Evolutionary conservation across 2,329 filamentous ascomycete genomes (phyloP), one percentile per base, ranked within the genome.

Genomic region (Paraphaeosphaeria minitans): DNA sequence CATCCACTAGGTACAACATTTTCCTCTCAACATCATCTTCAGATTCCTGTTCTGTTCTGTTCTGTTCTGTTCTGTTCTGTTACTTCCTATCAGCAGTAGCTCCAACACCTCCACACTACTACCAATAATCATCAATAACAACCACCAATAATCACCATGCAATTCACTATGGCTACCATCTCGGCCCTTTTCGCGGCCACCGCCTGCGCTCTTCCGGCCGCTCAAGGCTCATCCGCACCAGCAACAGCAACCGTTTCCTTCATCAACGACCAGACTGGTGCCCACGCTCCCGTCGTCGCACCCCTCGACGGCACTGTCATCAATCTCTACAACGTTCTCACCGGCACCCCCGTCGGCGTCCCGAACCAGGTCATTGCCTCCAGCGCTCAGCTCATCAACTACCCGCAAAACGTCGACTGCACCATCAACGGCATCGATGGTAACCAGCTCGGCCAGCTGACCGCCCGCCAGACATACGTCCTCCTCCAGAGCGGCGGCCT

Each of bases 101-200:
- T 45, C 10, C 42, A 24, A 21, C 42, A 14, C 27, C 22, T 46
- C 21, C 19, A 27, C 24, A 24, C 21, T 13, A 46, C 42, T 46
- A 46, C 19, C 24, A 46, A 46, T 46, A 46, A 8, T 22, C n/a
- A n/a, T n/a, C n/a, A n/a, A n/a, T n/a, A n/a, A n/a, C n/a, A n/a
- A n/a, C 24, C 22, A 48, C 24, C 24, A 10, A 48, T 9, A 48
- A 16, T 48, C 27, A 48, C n/a, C 24, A 48, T 48, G 45, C 45
- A 48, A 16, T 48, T 31, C 45, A 48, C 45, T 27, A 29, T 48
- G 27, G 27, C 45, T 16, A 48, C 45, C 45, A 31, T 48, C 27
- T 39, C 35, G 3, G 43, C 43, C 21, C 43, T 46, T 10, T 46
- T 46, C 43, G 43, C 43, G 22, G 22, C 43, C 22, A 46, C 43